Evolutionary conservation across 805 yeast species (phyloP).

Genomic region (Ascoidea tarda): DNA sequence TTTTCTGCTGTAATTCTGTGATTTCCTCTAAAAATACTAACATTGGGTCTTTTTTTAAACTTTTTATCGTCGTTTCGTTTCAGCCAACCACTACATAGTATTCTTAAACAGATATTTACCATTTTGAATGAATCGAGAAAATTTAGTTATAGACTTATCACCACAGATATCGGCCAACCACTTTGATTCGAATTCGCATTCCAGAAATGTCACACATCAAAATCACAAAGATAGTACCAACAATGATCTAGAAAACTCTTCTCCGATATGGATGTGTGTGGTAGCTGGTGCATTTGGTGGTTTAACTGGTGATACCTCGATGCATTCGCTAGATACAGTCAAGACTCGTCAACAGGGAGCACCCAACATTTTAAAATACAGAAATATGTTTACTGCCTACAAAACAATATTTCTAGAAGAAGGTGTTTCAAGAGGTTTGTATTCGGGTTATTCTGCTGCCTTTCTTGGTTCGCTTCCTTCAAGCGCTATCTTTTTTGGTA

Average conservation of each 20-base stretch:
- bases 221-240: not conserved
- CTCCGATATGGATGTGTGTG: conserved; percentile 43
- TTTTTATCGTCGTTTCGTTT: too few relatives aligned
- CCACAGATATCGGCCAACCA: too few relatives aligned
- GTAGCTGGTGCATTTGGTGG: conserved; percentile 95
- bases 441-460: conserved; percentile 89
- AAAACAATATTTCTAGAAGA: conserved; percentile 66
- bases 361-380: conserved; percentile 49
- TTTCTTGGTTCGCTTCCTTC: conserved; percentile 88
- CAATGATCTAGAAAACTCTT: not conserved
- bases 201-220: too few relatives aligned
- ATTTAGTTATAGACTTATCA: too few relatives aligned
- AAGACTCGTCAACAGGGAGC: conserved; percentile 98
- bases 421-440: conserved; percentile 73
- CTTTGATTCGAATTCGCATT: too few relatives aligned
- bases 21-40: too few relatives aligned
- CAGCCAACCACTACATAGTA: too few relatives aligned
- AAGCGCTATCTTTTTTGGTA: conserved; percentile 85
- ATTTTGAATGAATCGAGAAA: too few relatives aligned
- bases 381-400: conserved; percentile 65
- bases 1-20: too few relatives aligned
- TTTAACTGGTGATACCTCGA: conserved; percentile 75
- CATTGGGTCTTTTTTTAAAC: too few relatives aligned
- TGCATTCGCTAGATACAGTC: conserved; percentile 95
- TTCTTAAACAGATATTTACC: too few relatives aligned